These are phyloP conservation scores for Panicum hallii DNA, from an alignment of 202 grass and related monocot species.

Conservation along the genomic window DNA sequence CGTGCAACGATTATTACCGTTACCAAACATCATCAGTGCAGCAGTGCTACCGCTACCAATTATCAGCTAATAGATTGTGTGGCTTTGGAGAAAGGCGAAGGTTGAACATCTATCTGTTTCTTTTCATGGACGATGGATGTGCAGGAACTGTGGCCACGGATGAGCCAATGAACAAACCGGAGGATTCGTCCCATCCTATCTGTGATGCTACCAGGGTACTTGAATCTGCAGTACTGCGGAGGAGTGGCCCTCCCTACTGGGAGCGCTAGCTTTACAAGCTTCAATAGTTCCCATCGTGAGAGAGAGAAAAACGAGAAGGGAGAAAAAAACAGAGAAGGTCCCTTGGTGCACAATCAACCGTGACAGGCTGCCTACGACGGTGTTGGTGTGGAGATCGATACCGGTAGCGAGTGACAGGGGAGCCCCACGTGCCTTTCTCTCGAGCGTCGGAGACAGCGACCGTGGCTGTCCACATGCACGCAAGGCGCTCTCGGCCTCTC, in stretches of 20 bases:
- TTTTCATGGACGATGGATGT: background rate
- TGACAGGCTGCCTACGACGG: constrained; percentile 36
- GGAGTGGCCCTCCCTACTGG: too few relatives aligned
- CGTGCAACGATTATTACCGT: background rate
- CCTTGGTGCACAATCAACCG: constrained; percentile 35
- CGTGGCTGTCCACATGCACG: constrained; percentile 14
- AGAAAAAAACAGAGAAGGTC: background rate
- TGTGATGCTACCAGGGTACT: background rate
- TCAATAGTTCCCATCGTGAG: too few relatives aligned
- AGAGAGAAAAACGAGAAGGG: too few relatives aligned
- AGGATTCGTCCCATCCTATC: background rate
- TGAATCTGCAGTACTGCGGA: too few relatives aligned
- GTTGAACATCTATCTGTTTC: background rate
- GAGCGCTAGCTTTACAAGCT: too few relatives aligned
- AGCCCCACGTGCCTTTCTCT: background rate
- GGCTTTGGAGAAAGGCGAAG: background rate
- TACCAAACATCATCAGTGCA: background rate
- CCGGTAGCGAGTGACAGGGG: constrained; percentile 36
- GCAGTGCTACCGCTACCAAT: background rate
- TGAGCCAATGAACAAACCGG: background rate
- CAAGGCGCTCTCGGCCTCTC: background rate
- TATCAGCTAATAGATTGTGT: background rate
- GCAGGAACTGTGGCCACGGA: too few relatives aligned
- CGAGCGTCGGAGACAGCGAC: constrained; percentile 20
- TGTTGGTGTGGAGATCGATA: background rate